phyloP scores from a whole-genome alignment of 2,329 filamentous ascomycete genomes.

The Epichloe elymi region DNA sequence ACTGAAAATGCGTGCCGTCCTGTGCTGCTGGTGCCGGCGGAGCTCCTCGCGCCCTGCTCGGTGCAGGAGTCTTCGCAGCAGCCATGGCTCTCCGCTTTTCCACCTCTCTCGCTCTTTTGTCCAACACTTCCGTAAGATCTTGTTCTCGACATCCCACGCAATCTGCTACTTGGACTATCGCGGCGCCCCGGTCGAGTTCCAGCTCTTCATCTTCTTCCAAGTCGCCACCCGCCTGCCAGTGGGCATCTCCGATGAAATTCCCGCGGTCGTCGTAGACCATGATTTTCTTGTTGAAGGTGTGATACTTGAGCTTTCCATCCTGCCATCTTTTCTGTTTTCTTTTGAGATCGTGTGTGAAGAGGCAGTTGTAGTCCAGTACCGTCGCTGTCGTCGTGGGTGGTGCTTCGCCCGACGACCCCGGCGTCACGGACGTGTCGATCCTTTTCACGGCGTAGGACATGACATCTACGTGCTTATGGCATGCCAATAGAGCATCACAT shows the following conservation, averaged over 20 bases:
- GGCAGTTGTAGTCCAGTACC: slow-evolving; percentile 71
- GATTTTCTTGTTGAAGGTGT: slow-evolving; percentile 79
- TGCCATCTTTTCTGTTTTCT: slow-evolving; percentile 90
- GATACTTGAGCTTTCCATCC: slow-evolving; percentile 76
- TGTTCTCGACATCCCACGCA: slow-evolving; percentile 60
- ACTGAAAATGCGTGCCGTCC: slow-evolving; percentile 20
- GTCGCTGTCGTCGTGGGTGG: slow-evolving; percentile 39
- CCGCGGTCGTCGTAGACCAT: slow-evolving; percentile 81
- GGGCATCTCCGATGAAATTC: slow-evolving; percentile 72
- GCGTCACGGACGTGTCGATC: background rate
- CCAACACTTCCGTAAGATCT: slow-evolving; percentile 62
- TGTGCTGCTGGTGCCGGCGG: slow-evolving; percentile 7
- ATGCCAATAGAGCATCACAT: background rate
- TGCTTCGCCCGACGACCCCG: background rate
- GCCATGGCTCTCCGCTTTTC: slow-evolving; percentile 33
- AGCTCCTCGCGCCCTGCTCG: slow-evolving; percentile 5
- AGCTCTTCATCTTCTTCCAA: slow-evolving; percentile 74
- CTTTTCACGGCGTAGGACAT: slow-evolving; percentile 13
- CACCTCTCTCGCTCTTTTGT: slow-evolving; percentile 50
- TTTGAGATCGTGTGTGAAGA: slow-evolving; percentile 75
- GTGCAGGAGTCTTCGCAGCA: slow-evolving; percentile 21
- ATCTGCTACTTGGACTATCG: slow-evolving; percentile 72
- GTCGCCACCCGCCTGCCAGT: slow-evolving; percentile 59
- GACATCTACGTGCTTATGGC: background rate
- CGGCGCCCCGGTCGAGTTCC: slow-evolving; percentile 58